Base-by-base conservation (phyloP, 164 flowering plant genomes). In the Vitis amurensis region DNA sequence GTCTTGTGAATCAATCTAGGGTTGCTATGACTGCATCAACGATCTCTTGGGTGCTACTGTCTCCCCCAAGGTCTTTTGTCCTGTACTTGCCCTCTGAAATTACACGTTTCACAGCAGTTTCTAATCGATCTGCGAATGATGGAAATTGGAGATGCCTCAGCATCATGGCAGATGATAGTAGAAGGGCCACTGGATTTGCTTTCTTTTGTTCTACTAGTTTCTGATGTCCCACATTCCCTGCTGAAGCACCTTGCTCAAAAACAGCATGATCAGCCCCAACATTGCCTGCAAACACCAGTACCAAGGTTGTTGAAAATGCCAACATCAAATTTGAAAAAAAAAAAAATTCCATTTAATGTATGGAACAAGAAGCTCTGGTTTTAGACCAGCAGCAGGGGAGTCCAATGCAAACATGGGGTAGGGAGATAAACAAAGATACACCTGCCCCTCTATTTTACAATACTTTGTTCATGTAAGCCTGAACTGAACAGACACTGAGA, bases 241-340 rank as follows among this genome's bases (percentile, higher is more conserved):
- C 90, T 14, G 92, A 88, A 56, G 92, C 92, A 62, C 92, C 92
- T 85, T 88, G 92, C 82, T 88, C 92, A 51, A 88, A 88, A 16
- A 88, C 73, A n/a, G 92, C 92, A 78, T 82, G 78, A 64, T 83
- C 89, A 50, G 88, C 87, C 9, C 92, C 92, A 11, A 82, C 92
- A 73, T 88, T 88, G 29, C 92, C 92, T 86, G 83, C 50, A 79
- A 31, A 27, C 11, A 58, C n/a, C 71, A 37, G 19, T 37, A 3
- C 4, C 44, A 6, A 37, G 44, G 44, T 37, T 37, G 44, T 37
- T 37, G 6, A 37, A 37, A 37, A 37, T 37, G 44, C 4, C 44
- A 37, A 37, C 44, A 37, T 37, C 7, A 37, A 37, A 47, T 4
- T 55, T 16, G 4, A 50, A 64, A 64, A 9, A 37, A 6, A 37